Percentiles rank a stretch among this genome's conserved stretches.
Evolutionary conservation across 129 eudicot species (phyloP).

Genomic region (Chrysanthemum makinoi): DNA sequence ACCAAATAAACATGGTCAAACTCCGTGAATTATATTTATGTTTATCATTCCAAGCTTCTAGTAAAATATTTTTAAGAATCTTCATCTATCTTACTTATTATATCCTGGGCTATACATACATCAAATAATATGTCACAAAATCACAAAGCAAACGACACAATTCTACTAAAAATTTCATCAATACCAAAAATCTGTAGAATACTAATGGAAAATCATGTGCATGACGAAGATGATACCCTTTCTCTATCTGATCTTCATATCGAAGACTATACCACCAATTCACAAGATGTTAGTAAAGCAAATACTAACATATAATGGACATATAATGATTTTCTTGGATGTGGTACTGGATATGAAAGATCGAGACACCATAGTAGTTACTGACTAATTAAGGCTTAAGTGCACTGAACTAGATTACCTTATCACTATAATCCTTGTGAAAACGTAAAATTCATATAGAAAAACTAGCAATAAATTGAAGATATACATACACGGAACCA

Average conservation of each 20-base stretch:
- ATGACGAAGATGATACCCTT: constrained; percentile 1
- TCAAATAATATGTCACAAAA: neutral
- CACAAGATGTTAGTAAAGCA: neutral
- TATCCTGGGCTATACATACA: neutral
- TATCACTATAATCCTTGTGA: neutral
- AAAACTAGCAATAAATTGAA: neutral
- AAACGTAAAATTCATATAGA: neutral
- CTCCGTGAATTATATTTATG: neutral
- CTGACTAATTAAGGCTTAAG: neutral
- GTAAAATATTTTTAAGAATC: neutral
- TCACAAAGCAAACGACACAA: neutral
- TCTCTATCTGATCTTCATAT: neutral
- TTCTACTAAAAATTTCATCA: neutral
- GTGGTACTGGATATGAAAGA: constrained; percentile 38
- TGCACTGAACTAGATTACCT: neutral
- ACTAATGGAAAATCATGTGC: neutral
- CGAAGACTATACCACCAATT: neutral
- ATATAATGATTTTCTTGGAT: constrained; percentile 47
- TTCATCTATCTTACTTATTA: too few relatives aligned
- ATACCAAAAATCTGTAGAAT: neutral
- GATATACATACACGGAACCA: neutral
- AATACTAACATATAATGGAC: too few relatives aligned
- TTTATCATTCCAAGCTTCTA: neutral
- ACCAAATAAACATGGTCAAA: neutral
- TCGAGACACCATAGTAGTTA: constrained; percentile 18